phyloP scores from a whole-genome alignment of 805 yeast species.

The Schwanniomyces vanrijiae region DNA sequence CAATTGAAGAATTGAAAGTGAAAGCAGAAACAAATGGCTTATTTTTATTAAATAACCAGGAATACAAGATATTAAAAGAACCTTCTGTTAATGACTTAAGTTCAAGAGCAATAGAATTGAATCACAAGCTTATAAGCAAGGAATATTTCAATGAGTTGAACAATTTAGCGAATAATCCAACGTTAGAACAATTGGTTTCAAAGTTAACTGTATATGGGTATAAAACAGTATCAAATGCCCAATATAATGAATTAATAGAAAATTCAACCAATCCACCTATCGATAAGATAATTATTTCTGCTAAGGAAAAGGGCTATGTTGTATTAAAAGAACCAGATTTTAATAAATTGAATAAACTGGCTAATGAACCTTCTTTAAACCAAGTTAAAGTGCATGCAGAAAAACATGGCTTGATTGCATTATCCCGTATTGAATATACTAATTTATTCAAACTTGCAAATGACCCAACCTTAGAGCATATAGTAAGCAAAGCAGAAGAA shows the following conservation, averaged over 20 bases:
- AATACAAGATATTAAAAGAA: slow-evolving; percentile 19
- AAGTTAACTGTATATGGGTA: slow-evolving; percentile 9
- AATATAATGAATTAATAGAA: slow-evolving; percentile 11
- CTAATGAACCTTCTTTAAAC: slow-evolving; percentile 33
- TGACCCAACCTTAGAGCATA: slow-evolving; percentile 27
- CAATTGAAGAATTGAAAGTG: slow-evolving; percentile 12
- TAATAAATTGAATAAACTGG: slow-evolving; percentile 19
- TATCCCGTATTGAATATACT: slow-evolving; percentile 32
- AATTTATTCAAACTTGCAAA: slow-evolving; percentile 25
- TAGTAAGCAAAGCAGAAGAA: slow-evolving; percentile 15
- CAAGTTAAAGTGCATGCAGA: slow-evolving; percentile 37
- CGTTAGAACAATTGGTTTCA: slow-evolving; percentile 4
- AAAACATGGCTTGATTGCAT: slow-evolving; percentile 29
- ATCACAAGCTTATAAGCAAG: not conserved
- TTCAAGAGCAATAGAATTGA: not conserved
- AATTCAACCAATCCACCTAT: slow-evolving; percentile 18
- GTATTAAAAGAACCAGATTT: slow-evolving; percentile 15
- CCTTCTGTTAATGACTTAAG: slow-evolving; percentile 19
- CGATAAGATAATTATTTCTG: slow-evolving; percentile 13
- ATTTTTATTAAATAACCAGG: slow-evolving; percentile 7
- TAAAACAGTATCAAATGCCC: slow-evolving; percentile 11
- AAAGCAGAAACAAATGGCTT: slow-evolving; percentile 5
- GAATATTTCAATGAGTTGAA: slow-evolving; percentile 10
- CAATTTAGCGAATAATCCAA: slow-evolving; percentile 15
- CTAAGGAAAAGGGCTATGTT: slow-evolving; percentile 12